Conservation (phyloP, 768 basidiomycete genomes). For the Macrolepiota dolichaula region DNA sequence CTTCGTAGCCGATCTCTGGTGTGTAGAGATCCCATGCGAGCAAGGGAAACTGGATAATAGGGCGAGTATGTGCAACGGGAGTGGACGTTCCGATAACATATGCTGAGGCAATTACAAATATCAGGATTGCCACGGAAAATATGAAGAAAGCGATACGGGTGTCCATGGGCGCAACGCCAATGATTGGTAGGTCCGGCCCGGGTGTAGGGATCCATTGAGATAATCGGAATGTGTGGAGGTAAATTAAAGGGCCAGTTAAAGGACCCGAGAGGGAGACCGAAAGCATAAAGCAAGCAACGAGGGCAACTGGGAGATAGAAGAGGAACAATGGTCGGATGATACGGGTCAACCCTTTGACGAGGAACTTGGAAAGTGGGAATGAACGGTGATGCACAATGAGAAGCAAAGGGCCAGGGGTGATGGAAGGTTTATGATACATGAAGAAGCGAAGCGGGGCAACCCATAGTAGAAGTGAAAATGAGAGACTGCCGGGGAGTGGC, state of each 20-base stretch:
- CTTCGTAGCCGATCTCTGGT: conserved; percentile 33
- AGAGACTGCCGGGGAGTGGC: conserved; percentile 35
- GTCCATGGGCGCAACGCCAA: conserved; percentile 40
- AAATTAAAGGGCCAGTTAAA: conserved; percentile 16
- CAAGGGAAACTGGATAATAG: not conserved
- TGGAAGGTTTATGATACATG: conserved; percentile 41
- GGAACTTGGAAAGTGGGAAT: conserved; percentile 44
- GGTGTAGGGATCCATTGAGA: conserved; percentile 5
- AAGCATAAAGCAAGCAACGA: conserved; percentile 40
- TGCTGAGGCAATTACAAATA: conserved; percentile 32
- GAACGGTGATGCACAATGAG: conserved; percentile 32
- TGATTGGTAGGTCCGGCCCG: conserved; percentile 1
- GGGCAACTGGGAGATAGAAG: conserved; percentile 48
- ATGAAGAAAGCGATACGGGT: conserved; percentile 41
- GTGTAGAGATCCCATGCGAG: conserved; percentile 50
- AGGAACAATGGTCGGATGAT: conserved; percentile 35
- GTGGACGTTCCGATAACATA: conserved; percentile 26
- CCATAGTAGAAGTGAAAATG: conserved; percentile 40
- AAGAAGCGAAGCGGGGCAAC: conserved; percentile 38
- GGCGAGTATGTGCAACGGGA: conserved; percentile 17
- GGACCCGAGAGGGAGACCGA: conserved; percentile 44
- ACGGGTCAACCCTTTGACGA: conserved; percentile 33
- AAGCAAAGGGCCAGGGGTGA: conserved; percentile 39
- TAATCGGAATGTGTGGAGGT: conserved; percentile 5
- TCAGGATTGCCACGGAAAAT: conserved; percentile 28